Evolutionary conservation across 768 basidiomycete species (phyloP), one percentile per base, ranked within the genome.

Genomic region (Sistotremastrum suecicum): DNA sequence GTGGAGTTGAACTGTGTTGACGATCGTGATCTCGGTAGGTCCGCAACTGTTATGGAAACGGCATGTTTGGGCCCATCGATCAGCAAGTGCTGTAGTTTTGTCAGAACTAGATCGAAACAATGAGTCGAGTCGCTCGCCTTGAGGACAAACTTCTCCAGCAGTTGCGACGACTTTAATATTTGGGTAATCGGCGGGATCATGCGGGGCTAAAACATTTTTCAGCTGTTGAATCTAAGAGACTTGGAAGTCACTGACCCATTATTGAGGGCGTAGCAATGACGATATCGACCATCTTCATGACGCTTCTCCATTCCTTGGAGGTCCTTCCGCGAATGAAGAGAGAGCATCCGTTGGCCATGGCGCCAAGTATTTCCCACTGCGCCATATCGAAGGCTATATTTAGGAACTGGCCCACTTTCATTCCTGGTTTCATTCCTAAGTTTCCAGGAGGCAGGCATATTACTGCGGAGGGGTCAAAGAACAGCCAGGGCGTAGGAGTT

Each of bases 361-460:
- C 63, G 4, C 72, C 71, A 11, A 76, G 62, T 31, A 71, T 69
- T 54, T 76, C 74, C 78, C 78, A 80, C 12, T 74, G 75, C 38
- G 72, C 74, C 75, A 80, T 78, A 51, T 80, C 78, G 54, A 78
- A 80, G 3, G 76, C 71, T 39, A 80, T 70, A 50, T 78, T 78
- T 59, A 80, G 66, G 28, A 78, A 60, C 52, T 78, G 76, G 5
- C 75, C 68, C 20, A 78, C 74, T 7, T 72, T 67, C 32, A 67
- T 53, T 8, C 76, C 75, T 1, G 74, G 73, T n/a, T 56, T 49
- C 72, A 80, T 77, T 33, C 68, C 67, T 7, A 78, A 62, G 50
- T 73, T 76, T n/a, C 75, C 76, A 29, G 76, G 76, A 12, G 63
- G 45, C 5, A 62, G 53, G 46, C 63, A 64, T 3, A 74, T 57